Conservation (phyloP, 2,329 filamentous ascomycete genomes). For the Orbilia brochopaga region DNA sequence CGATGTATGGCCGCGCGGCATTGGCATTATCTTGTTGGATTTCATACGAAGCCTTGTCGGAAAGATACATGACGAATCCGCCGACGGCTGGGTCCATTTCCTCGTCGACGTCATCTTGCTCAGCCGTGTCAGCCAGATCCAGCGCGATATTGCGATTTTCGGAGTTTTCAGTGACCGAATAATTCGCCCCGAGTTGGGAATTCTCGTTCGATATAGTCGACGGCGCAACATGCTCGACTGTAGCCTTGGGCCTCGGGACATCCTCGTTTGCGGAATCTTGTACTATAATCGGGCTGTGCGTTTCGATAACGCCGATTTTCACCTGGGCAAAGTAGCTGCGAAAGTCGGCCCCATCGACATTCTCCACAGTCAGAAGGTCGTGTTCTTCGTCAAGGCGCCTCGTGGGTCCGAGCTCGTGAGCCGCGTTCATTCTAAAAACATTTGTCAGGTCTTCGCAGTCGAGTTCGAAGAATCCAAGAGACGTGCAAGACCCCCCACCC, state of each 20-base stretch:
- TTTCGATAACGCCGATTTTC: constrained; percentile 3
- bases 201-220: no score
- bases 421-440: neutral
- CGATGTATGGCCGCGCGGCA: constrained; percentile 19
- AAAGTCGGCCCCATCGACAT: constrained; percentile 32
- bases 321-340: constrained; percentile 8
- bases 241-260: neutral
- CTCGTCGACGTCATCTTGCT: no score
- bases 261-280: constrained; percentile 1
- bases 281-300: neutral
- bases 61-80: constrained; percentile 40
- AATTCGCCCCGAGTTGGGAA: neutral
- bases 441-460: no score
- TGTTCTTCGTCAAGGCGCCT: neutral
- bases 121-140: neutral
- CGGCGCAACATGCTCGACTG: constrained; percentile 4
- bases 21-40: constrained; percentile 3
- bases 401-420: no score
- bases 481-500: no score
- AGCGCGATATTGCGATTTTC: neutral
- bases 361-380: neutral
- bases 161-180: neutral
- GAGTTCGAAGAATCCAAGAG: no score
- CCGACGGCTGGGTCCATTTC: constrained; percentile 3
- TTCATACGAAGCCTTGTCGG: constrained; percentile 16